A percentile compares a stretch with the other conserved stretches of the same genome.
Evolutionary conservation across 352 stramenopile genomes (phyloP).

Genomic region (Globisporangium yorkense): DNA sequence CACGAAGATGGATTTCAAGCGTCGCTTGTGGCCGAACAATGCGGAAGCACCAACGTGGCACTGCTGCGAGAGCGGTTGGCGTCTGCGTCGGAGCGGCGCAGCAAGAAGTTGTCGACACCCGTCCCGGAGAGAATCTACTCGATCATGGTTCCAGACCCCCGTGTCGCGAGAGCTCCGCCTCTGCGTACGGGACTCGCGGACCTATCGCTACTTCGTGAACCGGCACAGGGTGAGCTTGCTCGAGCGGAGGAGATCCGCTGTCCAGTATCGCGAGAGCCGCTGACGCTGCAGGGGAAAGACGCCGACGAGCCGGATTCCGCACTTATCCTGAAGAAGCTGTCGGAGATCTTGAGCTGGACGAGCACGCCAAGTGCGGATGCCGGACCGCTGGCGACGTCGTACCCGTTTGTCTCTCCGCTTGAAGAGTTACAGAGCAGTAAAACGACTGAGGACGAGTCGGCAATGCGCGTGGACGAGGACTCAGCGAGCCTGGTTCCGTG

Average conservation of each 20-base stretch:
- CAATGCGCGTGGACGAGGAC: conserved; percentile 2
- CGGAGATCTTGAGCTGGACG: conserved; percentile 52
- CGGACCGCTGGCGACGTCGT: conserved; percentile 8
- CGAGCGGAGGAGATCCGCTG: conserved; percentile 34
- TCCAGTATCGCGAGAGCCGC: conserved; percentile 39
- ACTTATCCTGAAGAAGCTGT: conserved; percentile 47
- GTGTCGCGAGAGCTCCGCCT: conserved; percentile 10
- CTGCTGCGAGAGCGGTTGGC: conserved; percentile 2
- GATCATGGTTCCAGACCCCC: conserved; percentile 39
- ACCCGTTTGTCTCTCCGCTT: conserved; percentile 22
- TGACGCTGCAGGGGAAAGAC: conserved; percentile 23
- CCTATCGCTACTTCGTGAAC: conserved; percentile 53
- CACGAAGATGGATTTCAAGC: conserved; percentile 44
- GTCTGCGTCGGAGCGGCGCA: not conserved
- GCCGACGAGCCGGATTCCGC: conserved; percentile 58
- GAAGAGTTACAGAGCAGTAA: not conserved
- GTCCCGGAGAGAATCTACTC: conserved; percentile 19
- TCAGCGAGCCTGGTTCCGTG: conserved; percentile 13
- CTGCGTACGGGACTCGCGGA: not conserved
- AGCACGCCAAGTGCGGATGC: conserved; percentile 11
- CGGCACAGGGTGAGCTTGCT: conserved; percentile 17
- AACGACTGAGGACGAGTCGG: not conserved
- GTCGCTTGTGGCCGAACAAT: conserved; percentile 5
- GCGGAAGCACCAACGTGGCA: conserved; percentile 9
- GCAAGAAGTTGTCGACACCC: not conserved